Base-by-base conservation (phyloP, 2,329 filamentous ascomycete genomes). In the Hypocrella siamensis region DNA sequence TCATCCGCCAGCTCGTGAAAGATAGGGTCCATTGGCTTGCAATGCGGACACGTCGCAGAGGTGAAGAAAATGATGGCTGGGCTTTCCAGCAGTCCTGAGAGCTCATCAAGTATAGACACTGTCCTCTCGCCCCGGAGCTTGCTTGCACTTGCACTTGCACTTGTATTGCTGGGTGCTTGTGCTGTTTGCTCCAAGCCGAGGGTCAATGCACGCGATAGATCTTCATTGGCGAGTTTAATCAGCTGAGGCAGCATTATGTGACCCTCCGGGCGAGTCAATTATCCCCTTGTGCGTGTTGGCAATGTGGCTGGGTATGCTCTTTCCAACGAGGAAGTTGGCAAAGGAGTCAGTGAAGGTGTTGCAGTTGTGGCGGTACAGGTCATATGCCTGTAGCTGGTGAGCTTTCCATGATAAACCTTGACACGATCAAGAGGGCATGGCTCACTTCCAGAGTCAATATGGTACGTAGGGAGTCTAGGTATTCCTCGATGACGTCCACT, bases 301-400 rank as follows among this genome's bases (percentile, higher is more conserved):
- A 41, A 98, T 96, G 45, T 93, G 76, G 1, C 76, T 69, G 0
- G 90, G 90, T 37, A 96, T 96, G 3, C 83, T 81, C 43, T 76
- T 80, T 16, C 90, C 88, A 1, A 94, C 62, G 0, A 96, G 63
- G 40, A 96, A 96, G 53, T 82, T 90, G 39, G 83, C 65, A 42
- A 96, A 77, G 38, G 93, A 85, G 47, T 96, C 88, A 4, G 81
- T 83, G 54, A 96, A 98, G 54, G 94, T 94, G 59, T 96, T 98
- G 61, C 88, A 96, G 51, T 98, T 98, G 55, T 94, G 85, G 44
- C 60, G 82, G 52, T 70, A 93, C 5, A 94, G 60, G 48, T 94
- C 84, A 47, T 96, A 96, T 1, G 82, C 80, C 71, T 84, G 40
- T 14, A 7, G n/a, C 7, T 31, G 27, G 19, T 39, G 29, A 33